Evolutionary conservation across 148 eudicot species (phyloP).

Genomic region (Euryodendron excelsum): DNA sequence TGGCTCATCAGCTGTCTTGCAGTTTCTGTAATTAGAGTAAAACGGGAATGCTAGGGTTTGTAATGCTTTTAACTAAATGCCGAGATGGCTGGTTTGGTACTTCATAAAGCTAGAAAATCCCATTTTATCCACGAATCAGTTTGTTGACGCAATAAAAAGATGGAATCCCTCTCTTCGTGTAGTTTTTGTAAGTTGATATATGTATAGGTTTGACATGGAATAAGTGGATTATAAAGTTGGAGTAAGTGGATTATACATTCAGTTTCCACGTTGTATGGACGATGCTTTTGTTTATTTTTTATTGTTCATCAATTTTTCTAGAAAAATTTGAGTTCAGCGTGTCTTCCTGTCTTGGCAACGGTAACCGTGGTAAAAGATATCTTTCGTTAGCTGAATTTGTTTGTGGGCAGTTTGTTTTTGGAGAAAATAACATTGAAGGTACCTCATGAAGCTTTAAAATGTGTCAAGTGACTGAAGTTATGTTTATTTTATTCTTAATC

Average conservation of each 20-base stretch:
- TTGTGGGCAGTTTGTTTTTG: background rate
- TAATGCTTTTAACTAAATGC: too few relatives aligned
- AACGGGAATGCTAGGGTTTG: too few relatives aligned
- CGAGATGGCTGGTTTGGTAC: background rate
- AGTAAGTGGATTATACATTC: background rate
- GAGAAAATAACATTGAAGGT: background rate
- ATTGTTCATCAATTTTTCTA: background rate
- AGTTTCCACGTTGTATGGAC: background rate
- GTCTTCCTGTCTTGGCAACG: background rate
- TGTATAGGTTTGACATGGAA: background rate
- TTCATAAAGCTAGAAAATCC: background rate
- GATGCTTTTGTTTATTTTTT: background rate
- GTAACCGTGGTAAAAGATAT: background rate
- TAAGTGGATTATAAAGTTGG: background rate
- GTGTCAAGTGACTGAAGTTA: background rate
- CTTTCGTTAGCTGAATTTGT: background rate
- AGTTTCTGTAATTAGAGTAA: too few relatives aligned
- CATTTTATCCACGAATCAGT: background rate
- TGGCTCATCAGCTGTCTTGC: background rate
- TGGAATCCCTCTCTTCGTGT: background rate
- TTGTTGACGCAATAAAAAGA: background rate
- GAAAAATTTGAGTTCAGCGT: background rate
- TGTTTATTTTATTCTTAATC: background rate
- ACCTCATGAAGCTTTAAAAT: slow-evolving; percentile 10
- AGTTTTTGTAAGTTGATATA: background rate